Conservation (phyloP, 495 filamentous ascomycete species). For the Corynascus novoguineensis region DNA sequence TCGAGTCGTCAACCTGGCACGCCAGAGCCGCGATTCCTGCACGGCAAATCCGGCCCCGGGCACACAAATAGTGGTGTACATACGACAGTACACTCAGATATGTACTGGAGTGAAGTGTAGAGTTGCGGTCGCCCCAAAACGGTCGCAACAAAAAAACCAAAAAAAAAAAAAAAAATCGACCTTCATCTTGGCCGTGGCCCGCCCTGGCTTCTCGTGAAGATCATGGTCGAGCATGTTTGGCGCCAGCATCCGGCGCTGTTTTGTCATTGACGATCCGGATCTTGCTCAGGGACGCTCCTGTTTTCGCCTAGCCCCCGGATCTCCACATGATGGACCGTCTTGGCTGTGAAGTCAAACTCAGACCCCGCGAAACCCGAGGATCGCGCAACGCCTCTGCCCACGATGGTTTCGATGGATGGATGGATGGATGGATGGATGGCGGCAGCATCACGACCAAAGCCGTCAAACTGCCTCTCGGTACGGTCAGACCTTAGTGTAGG, state of each 20-base stretch:
- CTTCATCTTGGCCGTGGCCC: conserved; percentile 25
- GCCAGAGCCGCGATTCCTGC: conserved; percentile 23
- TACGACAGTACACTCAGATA: no score
- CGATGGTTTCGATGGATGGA: background rate
- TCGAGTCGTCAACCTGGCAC: conserved; percentile 25
- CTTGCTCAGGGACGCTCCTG: conserved; percentile 19
- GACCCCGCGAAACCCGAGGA: conserved; percentile 2
- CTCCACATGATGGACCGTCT: conserved; percentile 14
- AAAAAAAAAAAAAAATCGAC: no score
- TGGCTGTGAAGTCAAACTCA: conserved; percentile 17
- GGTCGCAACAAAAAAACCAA: conserved; percentile 22
- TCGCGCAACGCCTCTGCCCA: background rate
- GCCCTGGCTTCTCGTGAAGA: conserved; percentile 27
- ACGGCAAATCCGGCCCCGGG: conserved; percentile 27
- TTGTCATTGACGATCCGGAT: conserved; percentile 29
- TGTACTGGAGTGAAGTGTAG: background rate
- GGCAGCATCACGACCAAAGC: background rate
- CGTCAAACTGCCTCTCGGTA: background rate
- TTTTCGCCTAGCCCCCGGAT: conserved; percentile 22
- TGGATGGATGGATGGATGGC: no score
- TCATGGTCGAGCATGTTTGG: conserved; percentile 37
- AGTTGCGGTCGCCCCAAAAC: conserved; percentile 9
- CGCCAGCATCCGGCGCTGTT: conserved; percentile 29
- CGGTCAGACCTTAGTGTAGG: background rate
- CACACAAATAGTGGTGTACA: background rate